Evolutionary conservation across 305 asterid species (phyloP).

Genomic region (Ajuga reptans): DNA sequence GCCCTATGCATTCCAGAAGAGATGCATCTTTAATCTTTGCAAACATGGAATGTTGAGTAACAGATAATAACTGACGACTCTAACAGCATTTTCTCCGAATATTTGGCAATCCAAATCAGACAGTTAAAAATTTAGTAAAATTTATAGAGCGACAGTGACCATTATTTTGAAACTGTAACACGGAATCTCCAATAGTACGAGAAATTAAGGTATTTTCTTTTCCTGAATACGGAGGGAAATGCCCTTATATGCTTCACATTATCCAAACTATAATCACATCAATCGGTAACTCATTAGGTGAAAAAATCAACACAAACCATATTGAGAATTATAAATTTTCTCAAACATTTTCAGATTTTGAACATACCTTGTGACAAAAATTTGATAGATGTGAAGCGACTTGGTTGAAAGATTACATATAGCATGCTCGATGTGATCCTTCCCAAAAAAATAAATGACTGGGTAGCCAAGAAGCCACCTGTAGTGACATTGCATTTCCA

Average conservation of each 20-base stretch:
- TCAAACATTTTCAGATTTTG: background rate
- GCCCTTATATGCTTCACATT: background rate
- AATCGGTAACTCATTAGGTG: background rate
- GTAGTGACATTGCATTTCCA: conserved; percentile 16
- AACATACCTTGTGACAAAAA: conserved; percentile 56
- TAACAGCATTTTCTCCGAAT: background rate
- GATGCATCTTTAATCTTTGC: conserved; percentile 9
- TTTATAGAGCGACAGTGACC: background rate
- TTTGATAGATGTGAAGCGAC: conserved; percentile 67
- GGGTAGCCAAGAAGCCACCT: conserved; percentile 98
- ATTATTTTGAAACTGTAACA: background rate
- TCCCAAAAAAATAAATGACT: conserved; percentile 60
- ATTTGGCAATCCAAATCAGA: background rate
- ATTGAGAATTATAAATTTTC: background rate
- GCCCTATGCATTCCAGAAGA: conserved; percentile 33
- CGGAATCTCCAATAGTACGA: background rate
- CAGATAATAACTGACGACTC: background rate
- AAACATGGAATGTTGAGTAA: background rate
- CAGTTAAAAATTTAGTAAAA: background rate
- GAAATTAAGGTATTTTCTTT: background rate
- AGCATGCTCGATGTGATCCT: conserved; percentile 62
- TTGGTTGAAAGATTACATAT: conserved; percentile 67
- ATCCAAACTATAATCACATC: background rate
- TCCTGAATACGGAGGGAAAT: background rate
- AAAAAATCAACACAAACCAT: too few relatives aligned